Conservation (phyloP, 2,329 filamentous ascomycete species). For the Epichloe elymi region DNA sequence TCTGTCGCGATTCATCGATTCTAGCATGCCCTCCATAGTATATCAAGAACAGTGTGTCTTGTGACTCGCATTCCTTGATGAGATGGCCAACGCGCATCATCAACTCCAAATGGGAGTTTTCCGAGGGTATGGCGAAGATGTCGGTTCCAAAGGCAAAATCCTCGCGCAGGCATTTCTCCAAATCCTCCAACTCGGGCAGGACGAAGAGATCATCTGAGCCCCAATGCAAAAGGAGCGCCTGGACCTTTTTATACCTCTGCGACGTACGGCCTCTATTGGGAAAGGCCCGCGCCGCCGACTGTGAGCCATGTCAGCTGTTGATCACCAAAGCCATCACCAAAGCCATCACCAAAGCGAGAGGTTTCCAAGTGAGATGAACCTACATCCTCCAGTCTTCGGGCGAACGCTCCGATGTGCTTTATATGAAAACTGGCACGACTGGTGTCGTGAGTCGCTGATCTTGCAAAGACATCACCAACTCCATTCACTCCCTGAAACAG, state of each 20-base stretch:
- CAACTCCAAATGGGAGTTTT: constrained; percentile 44
- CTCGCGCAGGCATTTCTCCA: constrained; percentile 39
- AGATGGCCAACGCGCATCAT: constrained; percentile 43
- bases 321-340: neutral
- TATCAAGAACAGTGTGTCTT: constrained; percentile 42
- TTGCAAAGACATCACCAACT: constrained; percentile 15
- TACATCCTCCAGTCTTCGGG: constrained; percentile 40
- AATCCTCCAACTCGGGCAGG: constrained; percentile 41
- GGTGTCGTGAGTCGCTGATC: constrained; percentile 40
- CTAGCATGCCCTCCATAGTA: constrained; percentile 48
- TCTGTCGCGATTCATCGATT: constrained; percentile 46
- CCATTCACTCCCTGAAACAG: neutral
- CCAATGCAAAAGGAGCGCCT: constrained; percentile 43
- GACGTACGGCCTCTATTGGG: constrained; percentile 39
- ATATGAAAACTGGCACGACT: constrained; percentile 45
- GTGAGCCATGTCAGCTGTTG: constrained; percentile 3
- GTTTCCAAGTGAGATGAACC: constrained; percentile 12
- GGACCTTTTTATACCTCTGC: constrained; percentile 42
- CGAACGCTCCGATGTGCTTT: constrained; percentile 41
- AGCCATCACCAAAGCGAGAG: neutral
- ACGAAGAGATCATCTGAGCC: constrained; percentile 45
- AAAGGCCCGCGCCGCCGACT: constrained; percentile 43
- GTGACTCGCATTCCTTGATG: constrained; percentile 42
- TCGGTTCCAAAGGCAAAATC: constrained; percentile 45
- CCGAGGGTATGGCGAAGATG: constrained; percentile 43